Evolutionary conservation across 768 basidiomycete species (phyloP).

Genomic region (Russula vinacea): DNA sequence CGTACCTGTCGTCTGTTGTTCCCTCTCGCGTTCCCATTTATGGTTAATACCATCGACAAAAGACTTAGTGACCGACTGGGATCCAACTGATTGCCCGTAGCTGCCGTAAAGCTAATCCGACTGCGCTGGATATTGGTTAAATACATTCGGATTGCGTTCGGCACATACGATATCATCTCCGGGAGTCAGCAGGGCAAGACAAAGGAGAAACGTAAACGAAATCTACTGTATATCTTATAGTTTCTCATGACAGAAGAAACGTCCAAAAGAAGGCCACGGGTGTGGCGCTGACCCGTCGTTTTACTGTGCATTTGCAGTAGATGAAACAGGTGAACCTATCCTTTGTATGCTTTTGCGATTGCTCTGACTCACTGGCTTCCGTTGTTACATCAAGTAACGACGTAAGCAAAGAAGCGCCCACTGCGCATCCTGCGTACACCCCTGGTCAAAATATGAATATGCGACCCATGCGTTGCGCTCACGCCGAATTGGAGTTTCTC

Average conservation of each 20-base stretch:
- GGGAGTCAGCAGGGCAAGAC: conserved; percentile 2
- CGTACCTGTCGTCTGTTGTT: conserved; percentile 26
- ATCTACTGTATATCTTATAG: no score
- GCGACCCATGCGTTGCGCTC: not conserved
- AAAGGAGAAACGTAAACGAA: not conserved
- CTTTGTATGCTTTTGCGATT: not conserved
- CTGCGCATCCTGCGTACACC: not conserved
- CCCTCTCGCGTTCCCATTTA: not conserved
- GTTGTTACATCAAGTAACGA: not conserved
- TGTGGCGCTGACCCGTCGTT: not conserved
- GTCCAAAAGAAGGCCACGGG: not conserved
- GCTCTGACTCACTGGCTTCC: not conserved
- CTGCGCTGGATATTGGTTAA: not conserved
- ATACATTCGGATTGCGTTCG: not conserved
- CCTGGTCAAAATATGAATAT: not conserved
- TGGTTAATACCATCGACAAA: conserved; percentile 22
- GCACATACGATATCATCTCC: not conserved
- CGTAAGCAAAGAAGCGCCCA: not conserved
- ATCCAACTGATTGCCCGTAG: conserved; percentile 37
- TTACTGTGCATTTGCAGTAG: not conserved
- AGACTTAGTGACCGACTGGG: conserved; percentile 47
- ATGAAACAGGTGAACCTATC: not conserved
- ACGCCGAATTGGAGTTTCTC: conserved; percentile 6
- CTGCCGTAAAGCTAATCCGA: conserved; percentile 15
- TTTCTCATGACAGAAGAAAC: not conserved